Evolutionary conservation across 106 monocot species (phyloP).

Genomic region (Apostasia ramifera): DNA sequence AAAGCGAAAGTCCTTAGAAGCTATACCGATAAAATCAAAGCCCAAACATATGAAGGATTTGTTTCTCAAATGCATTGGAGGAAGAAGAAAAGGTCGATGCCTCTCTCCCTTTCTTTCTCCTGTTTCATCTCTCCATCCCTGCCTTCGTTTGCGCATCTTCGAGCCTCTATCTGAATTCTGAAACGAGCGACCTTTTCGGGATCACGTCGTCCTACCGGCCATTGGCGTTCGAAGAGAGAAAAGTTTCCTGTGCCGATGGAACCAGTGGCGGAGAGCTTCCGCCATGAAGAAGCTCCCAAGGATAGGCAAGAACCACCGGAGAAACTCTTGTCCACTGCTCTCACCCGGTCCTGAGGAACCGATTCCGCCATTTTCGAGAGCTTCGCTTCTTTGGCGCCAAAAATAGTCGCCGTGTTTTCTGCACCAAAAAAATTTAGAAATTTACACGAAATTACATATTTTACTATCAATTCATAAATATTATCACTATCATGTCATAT

Average conservation of each 20-base stretch:
- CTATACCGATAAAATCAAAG: neutral
- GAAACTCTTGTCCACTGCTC: neutral
- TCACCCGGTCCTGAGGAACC: neutral
- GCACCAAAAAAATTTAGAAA: no score
- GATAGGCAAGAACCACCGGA: neutral
- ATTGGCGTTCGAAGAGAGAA: neutral
- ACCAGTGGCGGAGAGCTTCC: no score
- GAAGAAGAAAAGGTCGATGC: neutral
- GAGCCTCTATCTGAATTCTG: neutral
- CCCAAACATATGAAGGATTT: neutral
- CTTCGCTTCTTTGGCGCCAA: neutral
- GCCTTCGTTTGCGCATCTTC: neutral
- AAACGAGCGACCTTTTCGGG: neutral
- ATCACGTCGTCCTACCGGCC: neutral
- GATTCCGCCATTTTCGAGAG: neutral
- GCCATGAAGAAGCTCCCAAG: no score
- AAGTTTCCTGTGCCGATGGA: neutral
- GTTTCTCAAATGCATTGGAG: neutral
- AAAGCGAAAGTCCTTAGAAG: neutral
- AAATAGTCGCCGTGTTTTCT: no score
- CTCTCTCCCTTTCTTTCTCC: constrained; percentile 3
- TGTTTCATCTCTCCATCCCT: neutral
- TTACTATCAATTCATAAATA: no score
- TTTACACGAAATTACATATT: no score
- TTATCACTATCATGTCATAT: no score